Conservation (phyloP, 352 stramenopile species). For the Pythium volutum region DNA sequence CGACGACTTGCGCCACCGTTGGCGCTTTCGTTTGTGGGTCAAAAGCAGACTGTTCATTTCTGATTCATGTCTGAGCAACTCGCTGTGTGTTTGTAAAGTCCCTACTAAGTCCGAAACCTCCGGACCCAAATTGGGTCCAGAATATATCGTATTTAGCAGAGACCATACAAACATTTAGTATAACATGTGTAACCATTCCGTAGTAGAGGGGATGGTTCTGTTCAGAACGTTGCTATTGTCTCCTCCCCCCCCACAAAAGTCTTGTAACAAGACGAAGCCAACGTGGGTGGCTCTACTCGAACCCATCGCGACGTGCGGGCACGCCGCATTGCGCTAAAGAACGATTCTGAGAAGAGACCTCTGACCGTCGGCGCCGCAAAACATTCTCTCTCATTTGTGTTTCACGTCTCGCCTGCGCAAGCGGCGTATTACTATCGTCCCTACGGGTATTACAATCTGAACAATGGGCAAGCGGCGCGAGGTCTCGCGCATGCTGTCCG, state of each 20-base stretch:
- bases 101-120: neutral
- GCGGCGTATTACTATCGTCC: no score
- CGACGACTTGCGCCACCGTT: no score
- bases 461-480: constrained; percentile 61
- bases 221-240: neutral
- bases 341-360: neutral
- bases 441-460: neutral
- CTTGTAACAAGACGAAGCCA: neutral
- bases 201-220: neutral
- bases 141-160: constrained; percentile 6
- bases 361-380: neutral
- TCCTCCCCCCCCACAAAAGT: neutral
- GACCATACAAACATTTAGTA: constrained; percentile 10
- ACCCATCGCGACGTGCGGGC: neutral
- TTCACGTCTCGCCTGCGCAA: no score
- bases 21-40: neutral
- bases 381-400: neutral
- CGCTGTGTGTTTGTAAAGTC: no score
- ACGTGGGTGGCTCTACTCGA: neutral
- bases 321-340: neutral
- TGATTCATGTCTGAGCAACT: no score
- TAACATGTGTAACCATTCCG: no score
- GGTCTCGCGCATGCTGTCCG: constrained; percentile 62
- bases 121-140: no score
- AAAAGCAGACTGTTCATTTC: no score